Base-by-base conservation (phyloP, 2,329 filamentous ascomycete species). In the Leptodontidium sp. region DNA sequence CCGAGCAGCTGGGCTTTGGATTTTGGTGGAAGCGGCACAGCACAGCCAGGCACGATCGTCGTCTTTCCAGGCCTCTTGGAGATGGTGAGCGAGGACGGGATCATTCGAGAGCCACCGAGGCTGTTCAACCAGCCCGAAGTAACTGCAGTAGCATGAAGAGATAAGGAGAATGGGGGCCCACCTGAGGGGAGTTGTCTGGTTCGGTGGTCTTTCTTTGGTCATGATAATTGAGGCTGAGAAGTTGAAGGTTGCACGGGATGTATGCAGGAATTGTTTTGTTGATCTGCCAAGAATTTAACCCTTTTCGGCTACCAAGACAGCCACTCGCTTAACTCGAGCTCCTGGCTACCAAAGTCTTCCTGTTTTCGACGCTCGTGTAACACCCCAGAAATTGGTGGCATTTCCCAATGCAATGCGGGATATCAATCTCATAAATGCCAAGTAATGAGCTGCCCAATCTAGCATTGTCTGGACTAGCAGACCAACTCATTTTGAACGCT, bases 51-150 rank as follows among this genome's bases (percentile, higher is more conserved):
- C 21, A 61, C 29, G 5, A 47, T 72, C 6, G 57, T 72, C 5
- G 69, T 72, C 1, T 72, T 72, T 49, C 71, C 71, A 15, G 68
- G 63, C 3, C 50, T 72, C 17, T 15, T 71, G 15, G 62, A 71
- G 53, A 70, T 62, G 2, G 57, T 68, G 17, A 66, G 59, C 40
- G 68, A 72, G 49, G 68, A 70, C 53, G 69, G 63, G 43, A 17
- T 66, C 21, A 38, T 58, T 9, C 35, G 66, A 24, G 62, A 62
- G 35, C 70, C 68, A 57, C 68, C 68, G 45, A 40, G 70, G 45
- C 57, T 66, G n/a, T 58, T 72, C 49, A 65, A 53, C 21, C 64
- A 64, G 43, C 47, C 50, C 26, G 69, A 71, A 49, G 53, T 70
- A 29, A 53, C 12, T 29, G 50, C 14, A 4, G 24, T 14, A 29